phyloP scores from a whole-genome alignment of 306 rosid genomes.

The Comarum palustre region DNA sequence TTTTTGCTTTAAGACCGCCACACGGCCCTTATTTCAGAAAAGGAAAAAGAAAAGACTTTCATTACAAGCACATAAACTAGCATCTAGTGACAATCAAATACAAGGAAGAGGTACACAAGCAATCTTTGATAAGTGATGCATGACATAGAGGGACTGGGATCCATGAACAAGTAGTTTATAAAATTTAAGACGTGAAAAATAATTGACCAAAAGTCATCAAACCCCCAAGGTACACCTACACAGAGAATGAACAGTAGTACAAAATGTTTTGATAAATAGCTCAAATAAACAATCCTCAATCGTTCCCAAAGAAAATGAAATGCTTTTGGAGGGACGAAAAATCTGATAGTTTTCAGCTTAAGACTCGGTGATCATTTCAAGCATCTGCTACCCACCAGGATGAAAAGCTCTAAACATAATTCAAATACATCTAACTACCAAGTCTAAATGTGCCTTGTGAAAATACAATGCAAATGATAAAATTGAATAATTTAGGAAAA shows the following conservation, averaged over 20 bases:
- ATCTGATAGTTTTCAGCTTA: not conserved
- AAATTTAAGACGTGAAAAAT: not conserved
- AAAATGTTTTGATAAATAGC: not conserved
- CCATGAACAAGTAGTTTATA: not conserved
- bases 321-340: not conserved
- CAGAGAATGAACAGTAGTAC: not conserved
- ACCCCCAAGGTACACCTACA: not conserved
- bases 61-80: not conserved
- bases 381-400: not conserved
- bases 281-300: not conserved
- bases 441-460: not conserved
- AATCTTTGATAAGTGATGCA: not conserved
- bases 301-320: not conserved
- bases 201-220: not conserved
- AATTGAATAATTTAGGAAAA: not conserved
- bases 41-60: not conserved
- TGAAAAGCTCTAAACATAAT: not conserved
- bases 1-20: no score
- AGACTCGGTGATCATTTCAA: not conserved
- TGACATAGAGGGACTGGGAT: constrained; percentile 10
- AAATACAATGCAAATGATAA: not conserved
- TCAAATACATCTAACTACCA: not conserved
- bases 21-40: no score
- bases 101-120: no score
- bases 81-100: not conserved